Conservation (phyloP, 495 filamentous ascomycete species). For the Podospora sp. region DNA sequence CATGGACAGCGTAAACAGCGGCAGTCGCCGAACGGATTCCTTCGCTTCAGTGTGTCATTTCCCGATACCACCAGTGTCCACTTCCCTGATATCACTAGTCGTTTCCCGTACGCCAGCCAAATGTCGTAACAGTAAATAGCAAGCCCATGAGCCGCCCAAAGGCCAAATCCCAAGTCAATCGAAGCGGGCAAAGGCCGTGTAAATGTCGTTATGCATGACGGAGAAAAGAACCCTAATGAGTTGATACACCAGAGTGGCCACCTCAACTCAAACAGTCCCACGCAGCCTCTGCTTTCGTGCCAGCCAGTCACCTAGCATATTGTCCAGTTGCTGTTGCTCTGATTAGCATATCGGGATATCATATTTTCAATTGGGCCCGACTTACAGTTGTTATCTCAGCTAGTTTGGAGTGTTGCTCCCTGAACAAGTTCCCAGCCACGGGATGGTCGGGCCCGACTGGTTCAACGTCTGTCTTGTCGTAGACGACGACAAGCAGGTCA, state of each 20-base stretch:
- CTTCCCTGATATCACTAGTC: not conserved
- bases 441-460: slow-evolving; percentile 82
- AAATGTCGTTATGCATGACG: slow-evolving; percentile 5
- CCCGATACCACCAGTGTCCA: not conserved
- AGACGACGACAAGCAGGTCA: slow-evolving; percentile 87
- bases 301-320: slow-evolving; percentile 82
- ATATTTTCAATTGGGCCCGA: slow-evolving; percentile 19
- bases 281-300: slow-evolving; percentile 62
- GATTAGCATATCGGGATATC: slow-evolving; percentile 26
- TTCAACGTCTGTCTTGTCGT: slow-evolving; percentile 80
- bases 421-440: slow-evolving; percentile 76
- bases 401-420: slow-evolving; percentile 78
- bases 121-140: not conserved
- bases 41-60: not conserved
- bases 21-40: not conserved
- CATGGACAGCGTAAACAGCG: not conserved
- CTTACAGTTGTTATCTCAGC: slow-evolving; percentile 76
- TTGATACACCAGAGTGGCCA: not conserved
- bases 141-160: not conserved
- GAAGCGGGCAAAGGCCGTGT: slow-evolving; percentile 16
- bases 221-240: not conserved
- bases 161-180: not conserved
- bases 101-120: not conserved
- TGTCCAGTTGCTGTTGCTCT: slow-evolving; percentile 66
- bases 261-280: slow-evolving; percentile 39